Evolutionary conservation across 202 grass and related monocot species (phyloP), one percentile per base, ranked within the genome.

Genomic region (Carex arenaria): DNA sequence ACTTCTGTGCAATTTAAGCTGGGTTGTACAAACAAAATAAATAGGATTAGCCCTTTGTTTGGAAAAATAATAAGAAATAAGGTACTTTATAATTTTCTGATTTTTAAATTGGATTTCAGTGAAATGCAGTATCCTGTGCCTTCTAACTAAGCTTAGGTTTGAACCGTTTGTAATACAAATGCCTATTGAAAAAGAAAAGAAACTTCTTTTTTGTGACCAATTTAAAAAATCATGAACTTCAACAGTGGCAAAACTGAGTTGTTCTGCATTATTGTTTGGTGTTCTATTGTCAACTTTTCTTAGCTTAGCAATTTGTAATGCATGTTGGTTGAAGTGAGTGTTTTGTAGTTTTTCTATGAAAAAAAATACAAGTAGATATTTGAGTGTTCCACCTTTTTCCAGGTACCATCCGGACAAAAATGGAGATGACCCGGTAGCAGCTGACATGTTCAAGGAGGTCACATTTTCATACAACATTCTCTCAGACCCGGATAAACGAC

Each of bases 331-430:
- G 28, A 17, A 57, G 12, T 56, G 26, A 36, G 40, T 17, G 6
- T 32, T 78, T 30, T 55, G 34, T 56, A 12, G 26, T 78, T 15
- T 59, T 59, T 59, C 28, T 59, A 36, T 28, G 31, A 5, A 73
- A 9, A 8, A 61, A 47, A 43, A 74, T 71, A 23, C 47, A 60
- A 84, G 14, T 10, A 72, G 43, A 53, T 61, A 63, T 55, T 56
- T 81, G 26, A 67, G 45, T 8, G 22, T 20, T 5, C 60, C n/a
- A 57, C 12, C 74, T 38, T 10, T 40, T 49, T 66, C 20, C 83
- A 98, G 96, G 72, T 98, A 98, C 65, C 96, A 98, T 88, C 96
- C 96, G 54, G 96, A 98, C 81, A 98, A 98, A 87, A 98, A 98
- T 72, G 93, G 93, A 59, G 89, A 98, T 43, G 93, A 98, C 67